These are phyloP conservation scores for Tinospora cordifolia DNA, from an alignment of 164 flowering plant genomes.

Conservation along the genomic window DNA sequence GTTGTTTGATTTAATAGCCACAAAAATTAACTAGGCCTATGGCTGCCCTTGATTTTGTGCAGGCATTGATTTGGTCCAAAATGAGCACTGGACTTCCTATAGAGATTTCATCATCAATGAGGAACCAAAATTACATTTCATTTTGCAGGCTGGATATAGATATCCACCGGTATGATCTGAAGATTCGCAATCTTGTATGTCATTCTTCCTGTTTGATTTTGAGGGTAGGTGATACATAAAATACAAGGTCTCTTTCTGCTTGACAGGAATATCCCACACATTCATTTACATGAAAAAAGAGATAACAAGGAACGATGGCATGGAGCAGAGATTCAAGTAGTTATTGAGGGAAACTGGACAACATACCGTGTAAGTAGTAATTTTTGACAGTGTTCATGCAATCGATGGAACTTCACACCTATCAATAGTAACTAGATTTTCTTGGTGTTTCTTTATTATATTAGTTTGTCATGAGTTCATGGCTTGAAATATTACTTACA, in stretches of 20 bases:
- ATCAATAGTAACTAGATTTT: background rate
- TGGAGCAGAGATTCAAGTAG: conserved; percentile 97
- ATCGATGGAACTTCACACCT: background rate
- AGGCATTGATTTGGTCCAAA: conserved; percentile 99
- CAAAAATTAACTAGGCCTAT: background rate
- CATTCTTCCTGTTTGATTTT: background rate
- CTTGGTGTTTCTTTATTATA: background rate
- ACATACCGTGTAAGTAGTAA: conserved; percentile 72
- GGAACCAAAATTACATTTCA: conserved; percentile 53
- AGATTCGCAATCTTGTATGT: background rate
- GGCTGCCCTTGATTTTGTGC: conserved; percentile 21
- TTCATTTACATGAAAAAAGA: conserved; percentile 82
- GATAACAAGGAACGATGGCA: conserved; percentile 74
- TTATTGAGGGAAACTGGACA: conserved; percentile 98
- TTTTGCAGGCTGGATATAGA: conserved; percentile 95
- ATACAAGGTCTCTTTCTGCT: background rate
- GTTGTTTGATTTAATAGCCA: background rate
- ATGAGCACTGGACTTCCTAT: conserved; percentile 99
- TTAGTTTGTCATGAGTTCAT: too few species aligned
- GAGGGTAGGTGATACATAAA: background rate
- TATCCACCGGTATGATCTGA: conserved; percentile 62
- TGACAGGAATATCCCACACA: conserved; percentile 79
- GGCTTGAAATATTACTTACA: too few species aligned
- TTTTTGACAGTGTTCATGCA: background rate
- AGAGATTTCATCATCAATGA: conserved; percentile 87